Conservation (phyloP, 2,329 filamentous ascomycete genomes). For the Aschersonia sp. region DNA sequence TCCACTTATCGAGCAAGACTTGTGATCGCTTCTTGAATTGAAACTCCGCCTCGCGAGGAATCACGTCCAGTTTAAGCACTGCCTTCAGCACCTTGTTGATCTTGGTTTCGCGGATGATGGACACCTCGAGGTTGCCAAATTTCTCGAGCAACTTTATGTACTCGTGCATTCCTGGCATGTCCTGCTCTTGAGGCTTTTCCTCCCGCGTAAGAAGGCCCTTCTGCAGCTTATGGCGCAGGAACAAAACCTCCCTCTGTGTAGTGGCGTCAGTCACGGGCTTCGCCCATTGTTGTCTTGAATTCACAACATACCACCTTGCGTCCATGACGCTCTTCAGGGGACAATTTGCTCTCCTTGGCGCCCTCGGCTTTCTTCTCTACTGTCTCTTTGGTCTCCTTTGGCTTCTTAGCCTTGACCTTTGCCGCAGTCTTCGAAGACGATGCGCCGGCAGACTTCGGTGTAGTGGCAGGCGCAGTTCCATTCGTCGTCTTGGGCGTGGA, state of each 20-base stretch:
- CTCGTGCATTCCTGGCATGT: slow-evolving; percentile 66
- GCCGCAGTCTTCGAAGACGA: slow-evolving; percentile 29
- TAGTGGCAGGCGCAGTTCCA: slow-evolving; percentile 24
- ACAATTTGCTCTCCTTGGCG: slow-evolving; percentile 41
- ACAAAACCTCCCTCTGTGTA: slow-evolving; percentile 62
- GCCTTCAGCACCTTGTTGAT: slow-evolving; percentile 98
- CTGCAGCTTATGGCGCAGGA: slow-evolving; percentile 85
- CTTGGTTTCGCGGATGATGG: slow-evolving; percentile 82
- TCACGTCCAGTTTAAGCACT: slow-evolving; percentile 73
- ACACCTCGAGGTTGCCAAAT: slow-evolving; percentile 66
- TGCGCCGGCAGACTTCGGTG: slow-evolving; percentile 42
- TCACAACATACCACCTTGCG: slow-evolving; percentile 40
- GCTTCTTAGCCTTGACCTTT: slow-evolving; percentile 44
- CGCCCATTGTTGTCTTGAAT: slow-evolving; percentile 10
- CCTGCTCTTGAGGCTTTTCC: slow-evolving; percentile 69
- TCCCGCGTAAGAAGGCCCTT: slow-evolving; percentile 83
- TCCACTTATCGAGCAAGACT: slow-evolving; percentile 76
- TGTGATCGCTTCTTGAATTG: slow-evolving; percentile 77
- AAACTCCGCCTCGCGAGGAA: slow-evolving; percentile 80
- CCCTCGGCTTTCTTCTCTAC: slow-evolving; percentile 41
- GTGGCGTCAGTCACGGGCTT: slow-evolving; percentile 8
- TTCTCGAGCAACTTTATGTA: slow-evolving; percentile 70
- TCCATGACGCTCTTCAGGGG: slow-evolving; percentile 38
- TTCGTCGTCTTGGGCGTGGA: slow-evolving; percentile 54
- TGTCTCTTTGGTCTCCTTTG: slow-evolving; percentile 39